Base-by-base conservation (phyloP, 2,329 filamentous ascomycete genomes). In the Septoria petroselini region DNA sequence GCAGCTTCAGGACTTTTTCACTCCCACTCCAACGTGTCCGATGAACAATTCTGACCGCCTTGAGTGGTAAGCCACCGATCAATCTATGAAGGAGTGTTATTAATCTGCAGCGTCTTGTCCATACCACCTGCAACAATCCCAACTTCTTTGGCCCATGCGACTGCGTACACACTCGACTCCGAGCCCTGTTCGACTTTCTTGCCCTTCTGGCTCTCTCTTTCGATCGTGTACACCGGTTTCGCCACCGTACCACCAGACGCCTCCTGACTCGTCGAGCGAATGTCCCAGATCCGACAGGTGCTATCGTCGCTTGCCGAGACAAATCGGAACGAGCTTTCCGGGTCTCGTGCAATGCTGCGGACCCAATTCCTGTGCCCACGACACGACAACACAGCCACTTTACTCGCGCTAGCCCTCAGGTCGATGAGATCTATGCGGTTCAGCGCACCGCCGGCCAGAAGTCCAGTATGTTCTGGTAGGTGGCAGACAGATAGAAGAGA, bases 31-130 rank as follows among this genome's bases (percentile, higher is more conserved):
- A n/a, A n/a, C n/a, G n/a, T n/a, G n/a, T n/a, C n/a, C n/a, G n/a
- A n/a, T n/a, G n/a, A n/a, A n/a, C n/a, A n/a, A n/a, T n/a, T n/a
- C n/a, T n/a, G n/a, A n/a, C n/a, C n/a, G n/a, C n/a, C n/a, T n/a
- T n/a, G n/a, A n/a, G n/a, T n/a, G n/a, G n/a, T n/a, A n/a, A n/a
- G n/a, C n/a, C n/a, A n/a, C 23, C 9, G 23, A 27, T 5, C 23
- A 27, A 9, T 14, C 43, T 46, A 46, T 18, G 42, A 41, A 7
- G 46, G 45, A 17, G 54, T 84, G 59, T 80, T 78, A 70, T 98
- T 96, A 53, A 98, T 83, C 75, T 98, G 93, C 62, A 98, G 84
- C 73, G 82, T 84, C 74, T 93, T 95, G 67, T 98, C 93, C 77
- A 97, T 91, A 12, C 91, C 90, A 35, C 77, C 90, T 64, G 88